Evolutionary conservation across 495 filamentous ascomycete species (phyloP).

Genomic region (Clohesyomyces aquaticus): DNA sequence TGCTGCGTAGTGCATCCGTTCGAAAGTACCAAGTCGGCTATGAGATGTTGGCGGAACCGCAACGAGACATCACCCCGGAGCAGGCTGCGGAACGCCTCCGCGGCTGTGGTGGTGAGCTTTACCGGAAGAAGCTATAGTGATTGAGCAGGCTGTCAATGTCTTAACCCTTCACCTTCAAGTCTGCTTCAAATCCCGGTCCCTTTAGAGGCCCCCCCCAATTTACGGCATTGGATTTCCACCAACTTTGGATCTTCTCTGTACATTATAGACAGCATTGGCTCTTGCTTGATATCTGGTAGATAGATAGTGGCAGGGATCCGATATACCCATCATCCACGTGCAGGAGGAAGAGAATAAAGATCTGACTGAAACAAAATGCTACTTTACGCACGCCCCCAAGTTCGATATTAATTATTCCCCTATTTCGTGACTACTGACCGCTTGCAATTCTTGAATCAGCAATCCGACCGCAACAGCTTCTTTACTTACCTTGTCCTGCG

Average conservation of each 20-base stretch:
- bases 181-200: slow-evolving; percentile 7
- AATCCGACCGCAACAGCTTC: not conserved
- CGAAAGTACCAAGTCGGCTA: slow-evolving; percentile 96
- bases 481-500: not conserved
- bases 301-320: not conserved
- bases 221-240: not conserved
- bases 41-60: slow-evolving; percentile 94
- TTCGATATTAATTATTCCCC: not conserved
- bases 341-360: too few species aligned
- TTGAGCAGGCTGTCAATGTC: not conserved
- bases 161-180: too few species aligned
- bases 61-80: slow-evolving; percentile 96
- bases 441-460: not conserved
- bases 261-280: slow-evolving; percentile 19
- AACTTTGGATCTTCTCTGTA: not conserved
- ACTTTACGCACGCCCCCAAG: too few species aligned
- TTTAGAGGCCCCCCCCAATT: too few species aligned
- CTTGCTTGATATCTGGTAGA: slow-evolving; percentile 10
- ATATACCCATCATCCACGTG: slow-evolving; percentile 12
- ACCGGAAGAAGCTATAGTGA: slow-evolving; percentile 65
- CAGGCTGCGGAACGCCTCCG: slow-evolving; percentile 83
- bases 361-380: too few species aligned
- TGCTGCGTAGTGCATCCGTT: slow-evolving; percentile 90
- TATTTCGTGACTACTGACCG: not conserved
- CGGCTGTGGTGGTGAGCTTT: slow-evolving; percentile 76